Evolutionary conservation across 1,139 yeast species (phyloP), one percentile per base, ranked within the genome.

Genomic region (Pichia sp.): DNA sequence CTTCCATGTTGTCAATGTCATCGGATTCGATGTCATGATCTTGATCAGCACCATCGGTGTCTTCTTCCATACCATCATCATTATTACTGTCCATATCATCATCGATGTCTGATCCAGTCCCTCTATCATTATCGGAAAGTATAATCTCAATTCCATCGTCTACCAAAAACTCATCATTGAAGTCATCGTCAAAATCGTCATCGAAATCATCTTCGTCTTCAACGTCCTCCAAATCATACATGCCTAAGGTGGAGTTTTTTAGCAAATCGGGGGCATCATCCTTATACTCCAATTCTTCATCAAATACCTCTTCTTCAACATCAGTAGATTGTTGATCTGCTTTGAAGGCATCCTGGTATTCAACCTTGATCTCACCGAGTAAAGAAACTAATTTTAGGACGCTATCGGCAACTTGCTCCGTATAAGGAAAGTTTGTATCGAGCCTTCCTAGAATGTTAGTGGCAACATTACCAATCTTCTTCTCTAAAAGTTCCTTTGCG

Each of bases 161-260:
- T 6, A 50, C 59, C 17, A 60, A 46, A 48, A 59, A 56, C 14
- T 58, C 67, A n/a, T 63, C 72, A 14, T 73, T 73, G 27, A 64
- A 63, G 8, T 73, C 80, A 43, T 76, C 78, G 40, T 71, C 76
- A 27, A 64, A 63, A 7, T 74, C 80, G 45, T 76, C 78, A 43
- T 72, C 76, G 42, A 60, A 66, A 24, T 65, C 71, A 33, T 67
- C 71, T 49, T 86, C 92, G 53, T 85, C 84, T 59, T 85, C 90
- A 44, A 83, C 78, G 52, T 87, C 95, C 38, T 77, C 86, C 51
- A 88, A 84, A 63, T 92, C 97, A 67, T 87, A 92, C 96, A 92
- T 91, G 2, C 97, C 97, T 52, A 92, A 75, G 0, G 97, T 89
- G 0, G 97, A 91, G 67, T 92, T 90, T 52, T 86, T 77, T 70